Conservation (phyloP, 768 basidiomycete species). For the Lentinula sp. region DNA sequence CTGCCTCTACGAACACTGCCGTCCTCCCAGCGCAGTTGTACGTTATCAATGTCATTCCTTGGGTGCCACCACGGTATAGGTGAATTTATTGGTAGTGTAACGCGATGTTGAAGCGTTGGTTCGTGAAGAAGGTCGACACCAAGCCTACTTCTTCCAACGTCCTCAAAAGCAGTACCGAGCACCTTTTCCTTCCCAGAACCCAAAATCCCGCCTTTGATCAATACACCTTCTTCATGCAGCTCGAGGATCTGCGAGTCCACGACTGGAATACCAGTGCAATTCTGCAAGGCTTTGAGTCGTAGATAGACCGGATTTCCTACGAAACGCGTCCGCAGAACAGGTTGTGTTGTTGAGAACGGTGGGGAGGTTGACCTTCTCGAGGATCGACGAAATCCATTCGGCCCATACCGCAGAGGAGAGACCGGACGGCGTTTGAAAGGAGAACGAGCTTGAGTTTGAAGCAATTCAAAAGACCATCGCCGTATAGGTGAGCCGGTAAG, state of each 20-base stretch:
- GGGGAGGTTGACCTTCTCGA: not conserved
- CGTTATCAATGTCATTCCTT: not conserved
- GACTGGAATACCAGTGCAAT: not conserved
- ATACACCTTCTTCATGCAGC: not conserved
- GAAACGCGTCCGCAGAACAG: not conserved
- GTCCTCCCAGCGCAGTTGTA: not conserved
- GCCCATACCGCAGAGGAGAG: constrained; percentile 4
- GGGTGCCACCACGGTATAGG: not conserved
- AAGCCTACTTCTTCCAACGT: not conserved
- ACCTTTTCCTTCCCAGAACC: constrained; percentile 5
- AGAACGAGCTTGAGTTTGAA: not conserved
- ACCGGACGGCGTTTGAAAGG: not conserved
- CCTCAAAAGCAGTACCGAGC: constrained; percentile 4
- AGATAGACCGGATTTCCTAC: constrained; percentile 5
- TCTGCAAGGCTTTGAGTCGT: constrained; percentile 4
- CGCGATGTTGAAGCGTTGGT: not conserved
- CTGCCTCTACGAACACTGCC: constrained; percentile 4
- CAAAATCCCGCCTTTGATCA: not conserved
- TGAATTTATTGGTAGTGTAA: not conserved
- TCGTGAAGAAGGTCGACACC: not conserved
- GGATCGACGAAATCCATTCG: not conserved
- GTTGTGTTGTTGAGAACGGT: not conserved
- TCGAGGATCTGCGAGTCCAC: not conserved
- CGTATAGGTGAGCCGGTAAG: constrained; percentile 36
- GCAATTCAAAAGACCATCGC: not conserved